Evolutionary conservation across 106 monocot species (phyloP), one percentile per base, ranked within the genome.

Genomic region (Phalaenopsis equestris): DNA sequence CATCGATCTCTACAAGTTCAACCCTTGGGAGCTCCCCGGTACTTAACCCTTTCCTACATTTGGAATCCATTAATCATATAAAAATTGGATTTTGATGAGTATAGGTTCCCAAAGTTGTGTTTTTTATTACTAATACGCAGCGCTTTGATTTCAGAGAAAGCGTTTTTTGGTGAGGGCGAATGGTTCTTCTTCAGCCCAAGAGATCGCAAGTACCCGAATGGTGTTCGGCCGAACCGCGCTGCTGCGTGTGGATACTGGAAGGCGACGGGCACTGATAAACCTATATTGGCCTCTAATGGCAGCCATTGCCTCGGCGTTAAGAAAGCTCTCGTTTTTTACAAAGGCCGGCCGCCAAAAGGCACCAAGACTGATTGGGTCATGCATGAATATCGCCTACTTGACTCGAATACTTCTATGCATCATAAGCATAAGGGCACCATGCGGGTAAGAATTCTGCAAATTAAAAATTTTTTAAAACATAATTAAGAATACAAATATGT

Each of bases 1-100:
- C 21, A 68, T 88, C 24, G 83, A 87, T 36, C 64, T 87, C 16
- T 87, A 87, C 83, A 85, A 85, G 75, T 88, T 83, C 74, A 81
- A 88, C 18, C 88, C 88, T 6, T 88, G 88, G 88, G 88, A 88
- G 6, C 85, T 88, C n/a, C 88, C 88, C 36, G 85, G 88, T 88
- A 38, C 30, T 6, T 10, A 68, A 41, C 4, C 0, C 24, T 55
- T 36, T 16, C 5, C 48, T 19, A 14, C 3, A 39, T 49, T 52
- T 70, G 37, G 52, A 10, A 52, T 52, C 23, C 2, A 58, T 38
- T 24, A n/a, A 80, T 80, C 36, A 8, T 1, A 24, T 41, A 36
- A 41, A 42, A 42, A 43, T 49, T 76, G 16, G 18, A 75, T 74
- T 46, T 56, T 81, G 30, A 70, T 56, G 3, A 47, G 3, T 10